Evolutionary conservation across 208 protist species (phyloP).

Genomic region (Leishmania arabica): DNA sequence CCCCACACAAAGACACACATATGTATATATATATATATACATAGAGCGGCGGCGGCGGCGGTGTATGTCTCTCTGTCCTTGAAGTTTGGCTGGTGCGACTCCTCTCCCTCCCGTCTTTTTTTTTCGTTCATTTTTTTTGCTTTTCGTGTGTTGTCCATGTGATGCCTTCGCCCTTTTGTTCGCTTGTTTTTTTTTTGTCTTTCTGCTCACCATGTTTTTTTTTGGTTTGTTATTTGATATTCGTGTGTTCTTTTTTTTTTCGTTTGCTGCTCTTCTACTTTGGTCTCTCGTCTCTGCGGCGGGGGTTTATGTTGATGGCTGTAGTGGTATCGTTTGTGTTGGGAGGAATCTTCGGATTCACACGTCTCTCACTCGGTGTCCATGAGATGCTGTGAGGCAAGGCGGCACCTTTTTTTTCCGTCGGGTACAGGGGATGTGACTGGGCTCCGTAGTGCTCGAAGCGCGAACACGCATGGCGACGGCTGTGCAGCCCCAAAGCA

Average conservation of each 20-base stretch:
- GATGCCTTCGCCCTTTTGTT: neutral
- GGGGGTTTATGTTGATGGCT: neutral
- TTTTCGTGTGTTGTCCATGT: neutral
- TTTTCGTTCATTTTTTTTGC: neutral
- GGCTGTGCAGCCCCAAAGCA: neutral
- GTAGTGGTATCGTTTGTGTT: neutral
- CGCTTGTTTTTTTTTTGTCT: neutral
- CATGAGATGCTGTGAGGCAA: neutral
- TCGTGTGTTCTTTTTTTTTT: neutral
- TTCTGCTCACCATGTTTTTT: neutral
- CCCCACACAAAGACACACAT: neutral
- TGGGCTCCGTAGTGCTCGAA: neutral
- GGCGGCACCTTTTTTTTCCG: neutral
- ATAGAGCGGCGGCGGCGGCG: too few relatives aligned
- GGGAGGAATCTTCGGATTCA: too few relatives aligned
- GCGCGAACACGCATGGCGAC: neutral
- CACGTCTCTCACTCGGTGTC: neutral
- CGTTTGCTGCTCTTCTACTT: neutral
- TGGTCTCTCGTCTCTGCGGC: neutral
- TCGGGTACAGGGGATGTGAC: neutral
- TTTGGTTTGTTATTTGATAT: neutral
- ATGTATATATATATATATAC: neutral
- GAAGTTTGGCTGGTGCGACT: neutral
- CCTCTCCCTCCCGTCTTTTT: neutral
- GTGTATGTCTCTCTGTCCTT: neutral